Evolutionary conservation across 129 eudicot genomes (phyloP).

Genomic region (Helichrysum umbraculigerum): DNA sequence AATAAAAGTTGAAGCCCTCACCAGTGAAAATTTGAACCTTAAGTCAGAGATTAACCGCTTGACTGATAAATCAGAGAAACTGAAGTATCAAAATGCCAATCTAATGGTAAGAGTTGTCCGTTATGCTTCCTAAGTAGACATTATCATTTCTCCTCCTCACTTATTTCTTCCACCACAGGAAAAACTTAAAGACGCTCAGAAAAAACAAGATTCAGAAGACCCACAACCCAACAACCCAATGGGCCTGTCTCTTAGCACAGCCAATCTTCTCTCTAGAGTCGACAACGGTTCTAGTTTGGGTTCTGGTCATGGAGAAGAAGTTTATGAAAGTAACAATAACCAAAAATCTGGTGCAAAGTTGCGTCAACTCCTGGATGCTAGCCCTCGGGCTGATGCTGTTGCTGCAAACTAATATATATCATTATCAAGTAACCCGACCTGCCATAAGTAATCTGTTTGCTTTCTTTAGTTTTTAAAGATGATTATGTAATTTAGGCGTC

Average conservation of each 20-base stretch:
- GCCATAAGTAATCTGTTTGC: background rate
- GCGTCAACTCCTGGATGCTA: slow-evolving; percentile 73
- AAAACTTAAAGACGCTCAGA: slow-evolving; percentile 43
- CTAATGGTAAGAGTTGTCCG: slow-evolving; percentile 48
- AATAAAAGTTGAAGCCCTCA: slow-evolving; percentile 64
- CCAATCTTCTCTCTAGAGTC: slow-evolving; percentile 75
- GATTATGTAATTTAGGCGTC: slow-evolving; percentile 7
- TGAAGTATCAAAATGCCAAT: slow-evolving; percentile 64
- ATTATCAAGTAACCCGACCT: slow-evolving; percentile 16
- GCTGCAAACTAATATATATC: slow-evolving; percentile 63
- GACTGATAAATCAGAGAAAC: slow-evolving; percentile 62
- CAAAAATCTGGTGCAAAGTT: slow-evolving; percentile 66
- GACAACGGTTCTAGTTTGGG: slow-evolving; percentile 50
- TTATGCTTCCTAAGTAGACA: background rate
- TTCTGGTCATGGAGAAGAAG: slow-evolving; percentile 39
- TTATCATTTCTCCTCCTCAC: background rate
- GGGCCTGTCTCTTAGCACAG: slow-evolving; percentile 62
- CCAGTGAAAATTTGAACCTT: slow-evolving; percentile 65
- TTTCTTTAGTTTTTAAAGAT: slow-evolving; percentile 1
- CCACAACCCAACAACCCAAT: slow-evolving; percentile 28
- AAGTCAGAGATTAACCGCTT: slow-evolving; percentile 72
- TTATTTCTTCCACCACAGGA: slow-evolving; percentile 44
- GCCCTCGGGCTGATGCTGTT: slow-evolving; percentile 73
- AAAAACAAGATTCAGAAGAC: slow-evolving; percentile 40
- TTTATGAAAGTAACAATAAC: slow-evolving; percentile 51